Conservation (phyloP, 129 eudicot genomes). For the Lonicera japonica region DNA sequence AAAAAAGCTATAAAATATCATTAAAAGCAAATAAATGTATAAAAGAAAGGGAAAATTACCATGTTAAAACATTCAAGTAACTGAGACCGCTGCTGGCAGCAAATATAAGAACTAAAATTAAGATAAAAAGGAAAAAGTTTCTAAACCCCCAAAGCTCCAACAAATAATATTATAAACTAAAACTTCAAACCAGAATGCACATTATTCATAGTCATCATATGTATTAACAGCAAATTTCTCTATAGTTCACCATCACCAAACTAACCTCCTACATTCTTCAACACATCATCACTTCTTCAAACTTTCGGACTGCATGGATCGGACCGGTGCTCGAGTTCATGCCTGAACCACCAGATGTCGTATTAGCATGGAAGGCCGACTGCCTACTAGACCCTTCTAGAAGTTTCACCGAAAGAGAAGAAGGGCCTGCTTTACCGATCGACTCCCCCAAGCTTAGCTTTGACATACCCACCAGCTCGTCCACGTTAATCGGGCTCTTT, state of each 20-base stretch:
- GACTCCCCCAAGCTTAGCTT: constrained; percentile 78
- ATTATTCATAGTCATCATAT: constrained; percentile 20
- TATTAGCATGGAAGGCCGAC: constrained; percentile 80
- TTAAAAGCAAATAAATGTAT: too few relatives aligned
- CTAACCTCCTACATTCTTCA: constrained; percentile 23
- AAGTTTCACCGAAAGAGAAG: constrained; percentile 50
- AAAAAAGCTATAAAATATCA: too few relatives aligned
- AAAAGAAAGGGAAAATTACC: too few relatives aligned
- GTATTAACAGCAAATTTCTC: constrained; percentile 30
- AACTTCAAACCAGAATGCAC: constrained; percentile 20
- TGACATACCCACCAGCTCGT: constrained; percentile 90
- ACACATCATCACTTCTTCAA: constrained; percentile 3
- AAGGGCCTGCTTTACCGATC: constrained; percentile 36
- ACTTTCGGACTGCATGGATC: constrained; percentile 59
- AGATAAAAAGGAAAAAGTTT: neutral
- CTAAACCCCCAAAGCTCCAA: constrained; percentile 9
- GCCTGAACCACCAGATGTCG: constrained; percentile 39
- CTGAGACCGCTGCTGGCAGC: neutral
- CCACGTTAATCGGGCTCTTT: constrained; percentile 77
- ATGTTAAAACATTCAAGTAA: too few relatives aligned
- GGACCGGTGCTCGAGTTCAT: constrained; percentile 50
- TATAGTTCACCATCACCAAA: constrained; percentile 18
- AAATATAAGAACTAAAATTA: constrained; percentile 8
- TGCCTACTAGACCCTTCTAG: constrained; percentile 66
- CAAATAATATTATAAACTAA: constrained; percentile 11